A percentile compares a stretch with the other conserved stretches of the same genome.
These are phyloP conservation scores for Phytophthora pisi DNA, from an alignment of 352 stramenopile genomes.

Conservation along the genomic window DNA sequence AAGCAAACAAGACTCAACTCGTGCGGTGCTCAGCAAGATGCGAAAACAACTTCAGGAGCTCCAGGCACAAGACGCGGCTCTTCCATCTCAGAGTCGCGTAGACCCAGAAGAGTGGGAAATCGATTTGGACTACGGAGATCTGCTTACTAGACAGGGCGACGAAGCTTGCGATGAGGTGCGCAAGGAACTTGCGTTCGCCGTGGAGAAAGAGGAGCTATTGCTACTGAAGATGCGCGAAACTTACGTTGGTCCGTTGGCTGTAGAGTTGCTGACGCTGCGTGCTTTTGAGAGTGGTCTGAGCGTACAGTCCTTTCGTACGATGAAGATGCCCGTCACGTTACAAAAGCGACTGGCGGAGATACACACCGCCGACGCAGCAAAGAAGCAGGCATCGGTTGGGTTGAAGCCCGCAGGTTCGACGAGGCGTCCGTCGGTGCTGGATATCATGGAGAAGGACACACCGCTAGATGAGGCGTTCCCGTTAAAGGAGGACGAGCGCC, in stretches of 20 bases:
- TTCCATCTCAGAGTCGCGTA: constrained; percentile 61
- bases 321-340: constrained; percentile 69
- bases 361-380: constrained; percentile 43
- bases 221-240: constrained; percentile 87
- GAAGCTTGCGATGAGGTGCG: constrained; percentile 89
- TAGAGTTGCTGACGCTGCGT: constrained; percentile 76
- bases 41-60: constrained; percentile 79
- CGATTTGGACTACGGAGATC: constrained; percentile 86
- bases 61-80: constrained; percentile 58
- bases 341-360: constrained; percentile 79
- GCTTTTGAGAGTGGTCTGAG: constrained; percentile 68
- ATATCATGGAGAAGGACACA: constrained; percentile 69
- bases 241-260: constrained; percentile 72
- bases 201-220: constrained; percentile 81
- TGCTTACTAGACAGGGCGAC: constrained; percentile 68
- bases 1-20: constrained; percentile 90
- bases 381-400: constrained; percentile 10
- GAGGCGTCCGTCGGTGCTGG: constrained; percentile 53
- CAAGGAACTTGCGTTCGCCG: constrained; percentile 80
- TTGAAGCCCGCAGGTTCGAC: not conserved
- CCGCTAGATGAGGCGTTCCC: constrained; percentile 57
- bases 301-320: constrained; percentile 83
- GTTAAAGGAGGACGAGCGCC: constrained; percentile 66
- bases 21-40: constrained; percentile 85
- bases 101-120: constrained; percentile 85